A percentile compares a stretch with the other conserved stretches of the same genome.
These are phyloP conservation scores for Ascochyta rabiei DNA, from an alignment of 2,329 filamentous ascomycete species.

Conservation along the genomic window DNA sequence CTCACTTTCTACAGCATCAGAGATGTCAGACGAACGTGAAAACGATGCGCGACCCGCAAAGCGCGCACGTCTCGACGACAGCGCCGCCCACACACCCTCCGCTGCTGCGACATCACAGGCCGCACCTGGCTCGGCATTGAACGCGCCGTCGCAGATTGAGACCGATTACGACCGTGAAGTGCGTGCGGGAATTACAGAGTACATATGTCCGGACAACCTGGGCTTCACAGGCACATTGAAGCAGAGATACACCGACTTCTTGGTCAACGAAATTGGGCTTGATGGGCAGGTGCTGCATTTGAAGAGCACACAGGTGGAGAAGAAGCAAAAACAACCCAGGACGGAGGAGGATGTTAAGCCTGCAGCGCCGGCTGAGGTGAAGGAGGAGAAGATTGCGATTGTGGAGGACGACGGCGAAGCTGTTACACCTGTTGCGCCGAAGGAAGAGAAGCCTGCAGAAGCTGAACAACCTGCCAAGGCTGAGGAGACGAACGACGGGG, in stretches of 20 bases:
- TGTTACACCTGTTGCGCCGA: slow-evolving; percentile 23
- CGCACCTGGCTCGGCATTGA: slow-evolving; percentile 19
- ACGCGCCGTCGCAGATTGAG: slow-evolving; percentile 23
- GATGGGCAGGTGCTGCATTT: slow-evolving; percentile 80
- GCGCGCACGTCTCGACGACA: slow-evolving; percentile 42
- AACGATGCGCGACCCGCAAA: slow-evolving; percentile 36
- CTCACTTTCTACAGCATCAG: neutral
- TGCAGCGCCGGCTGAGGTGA: neutral
- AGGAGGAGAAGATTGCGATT: slow-evolving; percentile 21
- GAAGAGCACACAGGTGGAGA: slow-evolving; percentile 50
- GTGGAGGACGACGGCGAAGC: slow-evolving; percentile 27
- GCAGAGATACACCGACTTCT: slow-evolving; percentile 85
- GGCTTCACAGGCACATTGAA: slow-evolving; percentile 71
- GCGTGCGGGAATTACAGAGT: slow-evolving; percentile 66
- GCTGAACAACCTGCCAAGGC: slow-evolving; percentile 17
- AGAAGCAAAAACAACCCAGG: slow-evolving; percentile 26
- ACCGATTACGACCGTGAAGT: slow-evolving; percentile 50
- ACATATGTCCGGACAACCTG: slow-evolving; percentile 61
- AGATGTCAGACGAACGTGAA: slow-evolving; percentile 24
- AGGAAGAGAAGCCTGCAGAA: slow-evolving; percentile 26
- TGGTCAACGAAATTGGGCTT: slow-evolving; percentile 85
- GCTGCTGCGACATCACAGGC: slow-evolving; percentile 18
- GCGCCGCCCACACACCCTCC: slow-evolving; percentile 15
- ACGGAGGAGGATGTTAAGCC: slow-evolving; percentile 19
- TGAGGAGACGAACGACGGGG: slow-evolving; percentile 16